Percentiles rank a stretch among this genome's conserved stretches.
phyloP scores from a whole-genome alignment of 805 yeast species.

The Sugiyamaella floridensis region DNA sequence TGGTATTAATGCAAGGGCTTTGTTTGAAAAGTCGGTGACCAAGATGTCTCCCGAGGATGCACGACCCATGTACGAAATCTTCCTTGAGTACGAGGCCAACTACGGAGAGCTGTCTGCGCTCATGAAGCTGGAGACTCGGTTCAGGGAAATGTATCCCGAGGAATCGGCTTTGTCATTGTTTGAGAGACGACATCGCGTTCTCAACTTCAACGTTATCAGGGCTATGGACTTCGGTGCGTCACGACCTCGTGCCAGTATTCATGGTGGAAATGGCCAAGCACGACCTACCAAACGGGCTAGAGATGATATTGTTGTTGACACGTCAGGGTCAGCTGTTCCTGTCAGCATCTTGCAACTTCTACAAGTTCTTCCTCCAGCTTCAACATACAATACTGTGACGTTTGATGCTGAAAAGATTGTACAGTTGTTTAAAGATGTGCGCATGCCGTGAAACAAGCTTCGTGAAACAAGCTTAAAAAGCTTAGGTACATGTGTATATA shows the following conservation, averaged over 20 bases:
- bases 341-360: conserved; percentile 42
- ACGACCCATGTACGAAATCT: conserved; percentile 46
- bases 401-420: conserved; percentile 53
- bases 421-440: conserved; percentile 22
- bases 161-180: conserved; percentile 38
- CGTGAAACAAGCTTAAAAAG: no score
- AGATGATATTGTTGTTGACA: conserved; percentile 10
- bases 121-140: conserved; percentile 58
- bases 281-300: conserved; percentile 9
- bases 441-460: no score
- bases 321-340: conserved; percentile 17
- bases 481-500: background rate
- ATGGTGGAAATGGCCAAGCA: background rate
- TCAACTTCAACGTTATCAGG: conserved; percentile 19
- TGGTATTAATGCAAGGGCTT: conserved; percentile 68
- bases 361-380: conserved; percentile 54
- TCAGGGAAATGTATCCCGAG: conserved; percentile 56
- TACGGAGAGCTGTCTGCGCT: conserved; percentile 68
- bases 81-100: conserved; percentile 60
- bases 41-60: conserved; percentile 39
- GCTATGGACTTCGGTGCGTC: conserved; percentile 2
- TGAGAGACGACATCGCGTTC: conserved; percentile 28
- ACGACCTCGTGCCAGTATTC: conserved; percentile 3
- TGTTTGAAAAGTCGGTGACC: conserved; percentile 71
- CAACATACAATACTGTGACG: conserved; percentile 45